Evolutionary conservation across 768 basidiomycete genomes (phyloP), one percentile per base, ranked within the genome.

Genomic region (Amanita muscaria): DNA sequence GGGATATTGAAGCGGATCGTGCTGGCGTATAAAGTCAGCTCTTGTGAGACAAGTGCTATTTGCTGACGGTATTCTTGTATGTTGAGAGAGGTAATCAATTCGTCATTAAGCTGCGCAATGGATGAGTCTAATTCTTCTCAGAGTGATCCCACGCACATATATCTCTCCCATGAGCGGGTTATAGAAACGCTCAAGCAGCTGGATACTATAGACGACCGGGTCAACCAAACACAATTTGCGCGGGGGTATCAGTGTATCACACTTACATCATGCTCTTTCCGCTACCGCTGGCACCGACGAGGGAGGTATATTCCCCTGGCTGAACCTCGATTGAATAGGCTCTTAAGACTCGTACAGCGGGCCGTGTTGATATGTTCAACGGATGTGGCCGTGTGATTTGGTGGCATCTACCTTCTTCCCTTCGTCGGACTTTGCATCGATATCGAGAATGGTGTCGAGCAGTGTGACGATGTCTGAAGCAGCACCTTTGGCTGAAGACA

Each of bases 1-100:
- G 85, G 61, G 59, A 93, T 79, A 62, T 97, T 97, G 66, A 94
- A 93, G 22, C 85, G 83, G 48, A 96, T 70, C 1, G 87, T 87
- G 22, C 90, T 88, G n/a, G 88, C 80, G 58, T 96, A 97, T 4
- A 97, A 67, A 0, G 83, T 88, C 22, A 88, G 88, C 53, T 89
- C 88, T 60, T 97, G 93, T 37, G 91, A 94, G 19, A 97, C 92
- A 21, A 96, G 67, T 0, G 90, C 84, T 27, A 96, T 76, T 38
- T 90, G 74, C 58, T 88, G 83, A 47, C 93, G 79, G 69, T 93
- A 97, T 43, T 87, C 85, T 51, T 86, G 78, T 31, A 92, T 67
- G 51, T 91, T 91, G 51, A 87, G 73, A 10, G 84, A 78, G 11
- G 73, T 71, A 59, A 94, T 83, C 44, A 76, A 74, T 57, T 83